Percentiles rank a stretch among this genome's conserved stretches.
These are phyloP conservation scores for Plasmodium gaboni DNA, from an alignment of 169 alveolate species.

Conservation along the genomic window DNA sequence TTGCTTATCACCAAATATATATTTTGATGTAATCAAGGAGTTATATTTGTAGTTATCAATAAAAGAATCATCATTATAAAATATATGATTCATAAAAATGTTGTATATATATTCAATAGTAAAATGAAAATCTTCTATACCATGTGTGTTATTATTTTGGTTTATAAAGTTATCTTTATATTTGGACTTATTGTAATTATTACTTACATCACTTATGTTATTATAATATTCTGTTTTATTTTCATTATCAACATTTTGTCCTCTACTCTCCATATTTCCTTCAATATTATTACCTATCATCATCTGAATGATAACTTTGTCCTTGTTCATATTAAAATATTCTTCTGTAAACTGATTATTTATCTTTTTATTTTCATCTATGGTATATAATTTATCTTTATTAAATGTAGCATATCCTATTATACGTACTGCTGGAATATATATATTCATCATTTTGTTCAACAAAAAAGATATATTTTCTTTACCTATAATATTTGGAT, in stretches of 20 bases:
- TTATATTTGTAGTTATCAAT: constrained; percentile 5
- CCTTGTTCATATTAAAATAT: no score
- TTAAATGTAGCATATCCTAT: constrained; percentile 37
- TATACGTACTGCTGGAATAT: constrained; percentile 16
- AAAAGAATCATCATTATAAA: constrained; percentile 10
- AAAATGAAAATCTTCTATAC: constrained; percentile 15
- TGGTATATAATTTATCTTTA: constrained; percentile 14
- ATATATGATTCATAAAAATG: constrained; percentile 30
- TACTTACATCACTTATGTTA: neutral
- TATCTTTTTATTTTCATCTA: neutral
- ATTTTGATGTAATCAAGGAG: constrained; percentile 18
- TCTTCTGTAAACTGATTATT: no score
- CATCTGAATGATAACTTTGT: neutral
- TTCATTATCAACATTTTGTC: no score
- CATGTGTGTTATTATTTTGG: neutral
- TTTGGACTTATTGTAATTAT: neutral
- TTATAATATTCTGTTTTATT: constrained; percentile 19
- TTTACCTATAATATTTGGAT: constrained; percentile 32
- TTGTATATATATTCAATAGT: constrained; percentile 37
- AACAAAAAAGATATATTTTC: constrained; percentile 28
- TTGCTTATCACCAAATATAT: constrained; percentile 33
- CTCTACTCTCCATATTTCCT: neutral
- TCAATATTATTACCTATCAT: neutral
- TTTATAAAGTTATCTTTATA: neutral
- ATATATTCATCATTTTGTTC: constrained; percentile 8